These are phyloP conservation scores for Wallacemonas rigidus DNA, from an alignment of 208 protist species.

Conservation along the genomic window DNA sequence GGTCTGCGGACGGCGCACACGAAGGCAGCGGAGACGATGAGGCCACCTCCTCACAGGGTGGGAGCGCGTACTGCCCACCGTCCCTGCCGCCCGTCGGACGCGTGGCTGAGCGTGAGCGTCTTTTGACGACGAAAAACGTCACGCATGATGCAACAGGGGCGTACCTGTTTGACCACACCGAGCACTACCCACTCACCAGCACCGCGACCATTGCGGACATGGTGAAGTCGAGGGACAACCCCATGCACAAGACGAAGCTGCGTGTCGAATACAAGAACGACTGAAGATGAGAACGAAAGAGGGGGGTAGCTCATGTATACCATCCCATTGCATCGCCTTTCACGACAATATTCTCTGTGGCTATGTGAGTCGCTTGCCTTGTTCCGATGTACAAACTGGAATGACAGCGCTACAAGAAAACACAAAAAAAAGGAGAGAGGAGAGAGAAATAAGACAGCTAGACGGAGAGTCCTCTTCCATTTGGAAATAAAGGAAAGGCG, in stretches of 20 bases:
- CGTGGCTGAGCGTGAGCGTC: slow-evolving; percentile 52
- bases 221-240: slow-evolving; percentile 65
- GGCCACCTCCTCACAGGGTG: slow-evolving; percentile 14
- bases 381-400: too few species aligned
- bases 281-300: background rate
- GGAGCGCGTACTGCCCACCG: slow-evolving; percentile 37
- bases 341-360: too few species aligned
- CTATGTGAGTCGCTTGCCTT: too few species aligned
- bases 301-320: background rate
- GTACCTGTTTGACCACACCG: slow-evolving; percentile 55
- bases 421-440: too few species aligned
- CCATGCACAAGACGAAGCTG: slow-evolving; percentile 80
- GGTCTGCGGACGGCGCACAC: background rate
- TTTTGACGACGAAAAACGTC: slow-evolving; percentile 82
- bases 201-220: slow-evolving; percentile 53
- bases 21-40: slow-evolving; percentile 12
- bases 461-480: too few species aligned
- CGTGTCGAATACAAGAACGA: slow-evolving; percentile 48
- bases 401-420: too few species aligned
- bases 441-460: too few species aligned
- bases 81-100: slow-evolving; percentile 65
- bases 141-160: slow-evolving; percentile 74
- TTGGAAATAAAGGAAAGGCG: too few species aligned
- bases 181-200: slow-evolving; percentile 73
- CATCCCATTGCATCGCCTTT: too few species aligned